Evolutionary conservation across 768 basidiomycete species (phyloP).

Genomic region (Pholiota microspora): DNA sequence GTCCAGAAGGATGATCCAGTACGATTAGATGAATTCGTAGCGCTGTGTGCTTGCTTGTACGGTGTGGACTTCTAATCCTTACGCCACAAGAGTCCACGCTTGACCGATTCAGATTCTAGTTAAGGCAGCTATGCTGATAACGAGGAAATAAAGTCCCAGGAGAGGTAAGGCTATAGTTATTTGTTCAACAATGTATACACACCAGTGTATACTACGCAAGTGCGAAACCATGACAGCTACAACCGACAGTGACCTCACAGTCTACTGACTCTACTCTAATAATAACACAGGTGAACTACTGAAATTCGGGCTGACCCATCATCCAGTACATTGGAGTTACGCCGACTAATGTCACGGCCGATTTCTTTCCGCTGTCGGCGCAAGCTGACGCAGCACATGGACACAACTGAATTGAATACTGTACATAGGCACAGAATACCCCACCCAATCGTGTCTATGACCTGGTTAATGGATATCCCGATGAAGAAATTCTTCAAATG

Average conservation of each 20-base stretch:
- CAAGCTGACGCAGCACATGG: not conserved
- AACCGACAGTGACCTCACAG: too few relatives aligned
- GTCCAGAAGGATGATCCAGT: not conserved
- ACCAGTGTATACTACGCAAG: too few relatives aligned
- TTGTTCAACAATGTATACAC: too few relatives aligned
- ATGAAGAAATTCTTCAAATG: not conserved
- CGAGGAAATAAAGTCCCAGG: too few relatives aligned
- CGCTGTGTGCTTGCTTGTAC: too few relatives aligned
- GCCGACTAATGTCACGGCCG: not conserved
- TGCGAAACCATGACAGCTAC: too few relatives aligned
- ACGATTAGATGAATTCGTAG: not conserved
- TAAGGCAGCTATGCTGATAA: too few relatives aligned
- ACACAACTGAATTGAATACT: not conserved
- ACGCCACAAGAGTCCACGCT: not conserved
- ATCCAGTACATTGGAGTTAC: not conserved
- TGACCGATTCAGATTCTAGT: not conserved
- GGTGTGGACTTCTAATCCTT: too few relatives aligned
- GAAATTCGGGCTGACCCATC: not conserved
- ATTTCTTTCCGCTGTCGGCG: not conserved
- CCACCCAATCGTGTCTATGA: too few relatives aligned
- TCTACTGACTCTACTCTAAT: too few relatives aligned
- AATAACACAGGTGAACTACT: not conserved
- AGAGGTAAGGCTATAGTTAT: too few relatives aligned
- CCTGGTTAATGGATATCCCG: not conserved
- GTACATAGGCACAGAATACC: too few relatives aligned